Percentiles rank a stretch among this genome's conserved stretches.
phyloP scores from a whole-genome alignment of 2,329 filamentous ascomycete genomes.

The Phialemonium atrogriseum region DNA sequence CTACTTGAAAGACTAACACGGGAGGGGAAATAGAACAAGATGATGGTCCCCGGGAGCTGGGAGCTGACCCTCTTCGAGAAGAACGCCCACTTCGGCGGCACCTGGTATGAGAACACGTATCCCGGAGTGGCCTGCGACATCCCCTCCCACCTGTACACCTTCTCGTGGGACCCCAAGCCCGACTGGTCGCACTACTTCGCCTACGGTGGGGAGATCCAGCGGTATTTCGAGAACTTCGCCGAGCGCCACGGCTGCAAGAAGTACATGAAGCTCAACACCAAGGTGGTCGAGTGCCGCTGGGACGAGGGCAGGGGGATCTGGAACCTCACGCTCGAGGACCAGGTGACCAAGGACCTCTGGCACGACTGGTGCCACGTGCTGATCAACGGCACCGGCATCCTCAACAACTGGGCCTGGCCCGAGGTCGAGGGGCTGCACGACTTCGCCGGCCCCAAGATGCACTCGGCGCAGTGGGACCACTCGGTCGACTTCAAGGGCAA shows the following conservation, averaged over 20 bases:
- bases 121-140: conserved; percentile 13
- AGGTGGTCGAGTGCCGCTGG: conserved; percentile 34
- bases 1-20: too few relatives aligned
- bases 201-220: conserved; percentile 15
- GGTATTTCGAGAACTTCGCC: conserved; percentile 20
- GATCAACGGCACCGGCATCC: conserved; percentile 10
- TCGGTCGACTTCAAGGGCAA: conserved; percentile 14
- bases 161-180: conserved; percentile 17
- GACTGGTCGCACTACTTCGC: conserved; percentile 22
- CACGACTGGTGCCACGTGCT: conserved; percentile 10
- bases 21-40: too few relatives aligned
- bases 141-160: conserved; percentile 12
- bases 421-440: conserved; percentile 21
- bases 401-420: conserved; percentile 18
- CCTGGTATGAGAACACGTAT: conserved; percentile 19
- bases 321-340: conserved; percentile 19
- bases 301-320: conserved; percentile 30
- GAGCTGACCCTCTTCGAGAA: conserved; percentile 24
- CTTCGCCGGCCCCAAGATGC: conserved; percentile 19
- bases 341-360: conserved; percentile 11
- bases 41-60: conserved; percentile 18
- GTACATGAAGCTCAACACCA: conserved; percentile 33
- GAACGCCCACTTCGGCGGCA: conserved; percentile 19
- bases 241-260: conserved; percentile 24
- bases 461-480: conserved; percentile 19